phyloP scores from a whole-genome alignment of 1,139 yeast genomes.

The Candida albicans region DNA sequence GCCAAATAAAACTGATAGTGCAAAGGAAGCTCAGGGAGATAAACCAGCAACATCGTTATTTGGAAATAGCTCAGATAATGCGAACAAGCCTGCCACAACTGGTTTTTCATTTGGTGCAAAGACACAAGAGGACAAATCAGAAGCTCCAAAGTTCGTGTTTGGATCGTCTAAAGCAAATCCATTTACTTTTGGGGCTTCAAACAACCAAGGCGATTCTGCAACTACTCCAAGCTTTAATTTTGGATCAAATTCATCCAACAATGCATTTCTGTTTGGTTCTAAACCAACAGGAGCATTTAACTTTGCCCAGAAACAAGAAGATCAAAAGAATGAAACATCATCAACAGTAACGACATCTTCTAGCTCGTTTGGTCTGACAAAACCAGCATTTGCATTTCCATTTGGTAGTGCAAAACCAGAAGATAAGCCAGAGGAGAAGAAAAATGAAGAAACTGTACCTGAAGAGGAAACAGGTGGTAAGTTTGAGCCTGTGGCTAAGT shows the following conservation, averaged over 20 bases:
- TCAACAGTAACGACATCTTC: background rate
- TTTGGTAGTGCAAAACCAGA: background rate
- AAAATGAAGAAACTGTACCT: conserved; percentile 15
- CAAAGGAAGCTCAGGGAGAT: background rate
- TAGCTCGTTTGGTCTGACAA: background rate
- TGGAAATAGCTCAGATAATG: background rate
- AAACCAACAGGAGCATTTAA: background rate
- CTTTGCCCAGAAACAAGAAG: background rate
- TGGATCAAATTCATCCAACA: background rate
- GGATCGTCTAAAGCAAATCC: conserved; percentile 3
- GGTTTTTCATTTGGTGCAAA: conserved; percentile 26
- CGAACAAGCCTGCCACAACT: background rate
- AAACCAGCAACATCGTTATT: conserved; percentile 1
- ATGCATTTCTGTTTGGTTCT: conserved; percentile 17
- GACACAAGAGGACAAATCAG: conserved; percentile 10
- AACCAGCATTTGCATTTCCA: conserved; percentile 1
- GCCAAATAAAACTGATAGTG: background rate
- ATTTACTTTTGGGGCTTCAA: conserved; percentile 8
- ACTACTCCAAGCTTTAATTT: conserved; percentile 7
- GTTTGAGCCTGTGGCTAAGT: conserved; percentile 48
- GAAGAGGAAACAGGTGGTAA: conserved; percentile 45
- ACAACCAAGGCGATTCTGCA: background rate
- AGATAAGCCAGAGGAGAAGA: background rate
- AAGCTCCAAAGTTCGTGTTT: conserved; percentile 16
- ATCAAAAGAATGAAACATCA: background rate